phyloP scores from a whole-genome alignment of 2,329 filamentous ascomycete species.

The Colletotrichum euphorbiae region DNA sequence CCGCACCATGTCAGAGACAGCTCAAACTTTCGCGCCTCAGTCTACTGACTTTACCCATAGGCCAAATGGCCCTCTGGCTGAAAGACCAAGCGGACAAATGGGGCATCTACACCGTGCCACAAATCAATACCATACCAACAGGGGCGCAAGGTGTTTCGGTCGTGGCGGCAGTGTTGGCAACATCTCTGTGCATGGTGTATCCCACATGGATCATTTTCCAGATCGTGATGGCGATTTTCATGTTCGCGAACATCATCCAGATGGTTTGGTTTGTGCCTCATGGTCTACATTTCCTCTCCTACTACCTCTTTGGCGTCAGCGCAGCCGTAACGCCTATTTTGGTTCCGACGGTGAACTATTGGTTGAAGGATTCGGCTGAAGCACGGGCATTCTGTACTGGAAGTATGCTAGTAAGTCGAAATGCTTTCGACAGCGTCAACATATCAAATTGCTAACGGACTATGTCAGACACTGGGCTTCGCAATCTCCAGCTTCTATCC shows the following conservation, averaged over 20 bases:
- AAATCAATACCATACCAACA: constrained; percentile 43
- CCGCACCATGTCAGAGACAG: background rate
- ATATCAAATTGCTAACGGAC: background rate
- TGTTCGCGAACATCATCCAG: constrained; percentile 41
- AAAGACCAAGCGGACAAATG: constrained; percentile 38
- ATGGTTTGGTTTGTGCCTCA: constrained; percentile 41
- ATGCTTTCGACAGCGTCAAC: background rate
- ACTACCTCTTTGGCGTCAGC: constrained; percentile 43
- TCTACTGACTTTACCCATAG: background rate
- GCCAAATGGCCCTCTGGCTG: constrained; percentile 42
- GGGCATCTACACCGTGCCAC: constrained; percentile 40
- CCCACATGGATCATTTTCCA: constrained; percentile 48
- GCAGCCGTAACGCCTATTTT: constrained; percentile 44
- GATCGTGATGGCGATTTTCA: constrained; percentile 41
- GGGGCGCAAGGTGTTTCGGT: constrained; percentile 46
- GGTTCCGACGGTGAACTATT: constrained; percentile 43
- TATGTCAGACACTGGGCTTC: constrained; percentile 40
- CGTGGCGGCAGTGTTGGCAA: constrained; percentile 44
- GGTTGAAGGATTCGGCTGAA: constrained; percentile 44
- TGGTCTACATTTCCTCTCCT: constrained; percentile 40
- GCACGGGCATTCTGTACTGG: constrained; percentile 42
- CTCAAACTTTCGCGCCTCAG: no score
- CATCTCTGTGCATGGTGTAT: constrained; percentile 49
- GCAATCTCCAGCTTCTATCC: constrained; percentile 42
- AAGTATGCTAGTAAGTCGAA: constrained; percentile 40